Conservation (phyloP, 768 basidiomycete genomes). For the Cystofilobasidium ferigula region DNA sequence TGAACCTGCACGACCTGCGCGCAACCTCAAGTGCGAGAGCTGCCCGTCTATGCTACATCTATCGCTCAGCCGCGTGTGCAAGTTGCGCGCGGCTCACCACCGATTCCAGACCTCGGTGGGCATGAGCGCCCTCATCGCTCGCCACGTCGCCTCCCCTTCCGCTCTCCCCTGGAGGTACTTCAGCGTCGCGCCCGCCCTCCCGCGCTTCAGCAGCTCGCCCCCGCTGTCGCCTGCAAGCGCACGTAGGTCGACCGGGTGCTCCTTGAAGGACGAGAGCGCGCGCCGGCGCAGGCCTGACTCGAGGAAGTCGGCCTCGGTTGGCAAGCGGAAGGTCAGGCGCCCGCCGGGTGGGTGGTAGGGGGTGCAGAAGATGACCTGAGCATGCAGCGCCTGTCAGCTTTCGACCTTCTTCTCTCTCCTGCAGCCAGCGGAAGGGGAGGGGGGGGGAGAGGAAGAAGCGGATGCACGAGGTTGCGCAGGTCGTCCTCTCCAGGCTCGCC, state of each 20-base stretch:
- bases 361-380: conserved; percentile 71
- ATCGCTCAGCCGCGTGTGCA: no score
- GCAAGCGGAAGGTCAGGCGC: not conserved
- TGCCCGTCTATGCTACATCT: no score
- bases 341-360: conserved; percentile 47
- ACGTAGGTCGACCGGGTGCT: conserved; percentile 12
- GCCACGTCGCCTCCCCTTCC: conserved; percentile 18
- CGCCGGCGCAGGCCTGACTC: conserved; percentile 4
- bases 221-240: not conserved
- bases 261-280: not conserved
- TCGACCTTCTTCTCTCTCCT: no score
- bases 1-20: no score
- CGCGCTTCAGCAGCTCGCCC: not conserved
- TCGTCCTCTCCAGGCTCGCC: conserved; percentile 40
- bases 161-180: conserved; percentile 3
- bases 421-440: no score
- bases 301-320: conserved; percentile 7
- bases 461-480: conserved; percentile 60
- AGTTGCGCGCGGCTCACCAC: not conserved
- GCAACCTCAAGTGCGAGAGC: no score
- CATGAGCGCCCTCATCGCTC: conserved; percentile 20
- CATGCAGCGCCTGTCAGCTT: conserved; percentile 1
- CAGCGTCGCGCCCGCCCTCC: conserved; percentile 3
- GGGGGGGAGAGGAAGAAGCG: not conserved
- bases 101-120: conserved; percentile 14